These are phyloP conservation scores for Pseudotsuga menziesii DNA, from an alignment of 75 land plant genomes.

Conservation along the genomic window DNA sequence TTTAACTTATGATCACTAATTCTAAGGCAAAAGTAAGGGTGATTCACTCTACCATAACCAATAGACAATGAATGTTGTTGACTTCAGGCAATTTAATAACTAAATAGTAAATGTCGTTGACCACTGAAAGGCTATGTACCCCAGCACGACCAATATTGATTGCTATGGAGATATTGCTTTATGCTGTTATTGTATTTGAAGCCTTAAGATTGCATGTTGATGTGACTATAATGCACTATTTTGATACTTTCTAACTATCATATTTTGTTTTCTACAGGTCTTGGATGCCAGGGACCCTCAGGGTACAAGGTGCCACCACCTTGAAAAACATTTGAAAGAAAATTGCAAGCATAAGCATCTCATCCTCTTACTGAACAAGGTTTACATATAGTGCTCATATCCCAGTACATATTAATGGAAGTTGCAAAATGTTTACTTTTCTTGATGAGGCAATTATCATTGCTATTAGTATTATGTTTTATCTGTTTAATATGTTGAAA, in stretches of 20 bases:
- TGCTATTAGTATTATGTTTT: background rate
- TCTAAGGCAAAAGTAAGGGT: too few relatives aligned
- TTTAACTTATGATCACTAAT: too few relatives aligned
- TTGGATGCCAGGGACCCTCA: constrained; percentile 96
- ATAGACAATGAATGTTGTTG: too few relatives aligned
- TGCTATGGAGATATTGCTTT: background rate
- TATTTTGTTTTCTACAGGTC: constrained; percentile 42
- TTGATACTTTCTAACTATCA: background rate
- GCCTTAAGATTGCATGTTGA: background rate
- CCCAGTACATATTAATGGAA: background rate
- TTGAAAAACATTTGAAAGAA: constrained; percentile 89
- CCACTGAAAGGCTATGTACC: too few relatives aligned
- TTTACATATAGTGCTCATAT: constrained; percentile 13
- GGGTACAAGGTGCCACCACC: constrained; percentile 89
- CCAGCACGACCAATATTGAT: too few relatives aligned
- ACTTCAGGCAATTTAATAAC: too few relatives aligned
- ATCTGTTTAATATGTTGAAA: background rate
- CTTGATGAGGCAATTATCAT: background rate
- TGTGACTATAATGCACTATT: background rate
- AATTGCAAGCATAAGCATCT: constrained; percentile 93
- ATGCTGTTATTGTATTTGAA: background rate
- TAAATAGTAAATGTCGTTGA: too few relatives aligned
- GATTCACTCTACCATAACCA: too few relatives aligned
- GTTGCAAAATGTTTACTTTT: background rate
- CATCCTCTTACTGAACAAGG: constrained; percentile 90